Evolutionary conservation across 805 yeast genomes (phyloP), one percentile per base, ranked within the genome.

Genomic region (Debaryomyces tyrocola): DNA sequence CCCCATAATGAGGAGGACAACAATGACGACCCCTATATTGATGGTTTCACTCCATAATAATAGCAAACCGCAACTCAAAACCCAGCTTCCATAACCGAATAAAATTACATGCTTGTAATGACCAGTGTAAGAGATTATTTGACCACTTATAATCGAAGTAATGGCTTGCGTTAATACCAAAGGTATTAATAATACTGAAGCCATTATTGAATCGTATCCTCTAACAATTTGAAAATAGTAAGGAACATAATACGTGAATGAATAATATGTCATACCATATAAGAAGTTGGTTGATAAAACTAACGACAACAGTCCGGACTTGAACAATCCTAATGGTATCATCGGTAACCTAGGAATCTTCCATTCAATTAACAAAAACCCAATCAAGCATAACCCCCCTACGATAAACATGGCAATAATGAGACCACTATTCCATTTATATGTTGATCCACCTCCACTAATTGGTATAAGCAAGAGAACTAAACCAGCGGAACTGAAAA

Each of bases 391-490:
- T 15, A 39, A 18, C 5, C 64, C 65, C 1, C 74, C 74, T 7
- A 67, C 55, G 4, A 59, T 53, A 45, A 70, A 67, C 58, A 69
- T 58, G n/a, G 54, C 55, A 15, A 70, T 70, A 7, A 69, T 69
- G 9, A 69, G 38, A 1, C 66, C 46, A 42, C 70, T 75, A 53
- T 72, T 53, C 90, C 90, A 85, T 0, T 67, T 59, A 56, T 73
- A 82, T 9, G 75, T 66, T 7, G 77, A 66, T 3, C 88, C 88
- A 33, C 88, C 89, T 14, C 83, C 83, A 50, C 75, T 73, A 18
- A 81, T 58, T 2, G 84, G 83, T 14, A 82, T 69, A 40, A 82
- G 66, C 11, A 82, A 54, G 3, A 82, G 58, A 0, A 80, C 75
- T 20, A 74, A 66, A 0, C 78, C 75, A 1, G 78, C 69, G 4